Conservation (phyloP, 257 asterid species). For the Penstemon eatonii region DNA sequence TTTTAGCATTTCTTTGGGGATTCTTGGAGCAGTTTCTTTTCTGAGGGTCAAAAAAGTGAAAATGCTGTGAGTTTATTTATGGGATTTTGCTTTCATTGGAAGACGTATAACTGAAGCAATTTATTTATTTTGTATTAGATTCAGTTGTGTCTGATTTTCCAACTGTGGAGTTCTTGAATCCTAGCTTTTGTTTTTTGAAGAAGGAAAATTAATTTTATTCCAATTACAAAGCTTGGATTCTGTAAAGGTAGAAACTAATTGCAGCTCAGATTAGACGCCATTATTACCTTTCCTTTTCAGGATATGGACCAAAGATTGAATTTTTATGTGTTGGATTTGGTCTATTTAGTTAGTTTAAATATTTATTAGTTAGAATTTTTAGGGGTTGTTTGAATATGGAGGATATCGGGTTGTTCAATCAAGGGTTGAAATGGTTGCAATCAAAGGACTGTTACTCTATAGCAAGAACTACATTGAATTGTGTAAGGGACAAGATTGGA, state of each 20-base stretch:
- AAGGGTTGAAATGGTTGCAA: conserved; percentile 89
- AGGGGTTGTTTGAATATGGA: conserved; percentile 59
- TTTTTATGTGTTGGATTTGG: conserved; percentile 20
- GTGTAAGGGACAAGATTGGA: conserved; percentile 72
- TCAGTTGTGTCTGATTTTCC: conserved; percentile 25
- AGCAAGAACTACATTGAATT: conserved; percentile 48
- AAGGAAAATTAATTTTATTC: conserved; percentile 43
- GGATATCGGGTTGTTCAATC: conserved; percentile 93
- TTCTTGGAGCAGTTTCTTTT: conserved; percentile 25
- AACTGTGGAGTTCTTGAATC: conserved; percentile 30
- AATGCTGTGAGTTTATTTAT: conserved; percentile 57
- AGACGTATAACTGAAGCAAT: conserved; percentile 58
- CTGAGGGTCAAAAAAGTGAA: conserved; percentile 47
- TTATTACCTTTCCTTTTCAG: conserved; percentile 25
- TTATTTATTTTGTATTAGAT: conserved; percentile 18
- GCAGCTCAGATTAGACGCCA: conserved; percentile 30
- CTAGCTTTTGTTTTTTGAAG: conserved; percentile 31
- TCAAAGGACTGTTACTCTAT: conserved; percentile 76
- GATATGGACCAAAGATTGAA: conserved; percentile 24
- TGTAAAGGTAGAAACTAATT: conserved; percentile 32
- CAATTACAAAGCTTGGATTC: conserved; percentile 31
- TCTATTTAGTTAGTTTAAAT: conserved; percentile 28
- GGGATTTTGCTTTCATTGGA: conserved; percentile 47
- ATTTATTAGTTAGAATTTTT: conserved; percentile 20
- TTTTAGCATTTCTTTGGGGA: background rate